phyloP scores from a whole-genome alignment of 441 rosid genomes.

The Sinapis alba region DNA sequence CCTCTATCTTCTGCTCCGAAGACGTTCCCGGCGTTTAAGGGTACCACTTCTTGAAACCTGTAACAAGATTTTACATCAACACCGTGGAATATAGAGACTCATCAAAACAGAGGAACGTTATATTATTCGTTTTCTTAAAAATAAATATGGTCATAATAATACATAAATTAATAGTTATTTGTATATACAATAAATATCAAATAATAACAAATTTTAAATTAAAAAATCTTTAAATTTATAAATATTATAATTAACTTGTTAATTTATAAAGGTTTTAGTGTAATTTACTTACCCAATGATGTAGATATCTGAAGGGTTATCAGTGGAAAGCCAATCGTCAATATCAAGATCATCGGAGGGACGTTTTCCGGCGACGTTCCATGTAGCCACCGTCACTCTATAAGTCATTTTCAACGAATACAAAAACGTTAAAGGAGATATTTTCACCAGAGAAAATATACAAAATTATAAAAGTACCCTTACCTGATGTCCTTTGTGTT shows the following conservation, averaged over 20 bases:
- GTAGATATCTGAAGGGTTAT: conserved; percentile 88
- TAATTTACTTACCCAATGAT: conserved; percentile 66
- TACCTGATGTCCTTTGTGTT: conserved; percentile 91
- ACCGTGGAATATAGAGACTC: neutral
- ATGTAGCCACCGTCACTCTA: conserved; percentile 86
- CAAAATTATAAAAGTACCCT: conserved; percentile 18
- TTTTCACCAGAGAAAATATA: neutral
- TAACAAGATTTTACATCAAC: neutral
- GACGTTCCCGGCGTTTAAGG: conserved; percentile 94
- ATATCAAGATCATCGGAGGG: conserved; percentile 78
- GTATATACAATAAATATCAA: too few relatives aligned
- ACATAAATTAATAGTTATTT: neutral
- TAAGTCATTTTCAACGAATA: neutral
- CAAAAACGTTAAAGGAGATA: conserved; percentile 11
- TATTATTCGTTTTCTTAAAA: too few relatives aligned
- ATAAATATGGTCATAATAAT: neutral
- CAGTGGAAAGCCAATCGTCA: conserved; percentile 86
- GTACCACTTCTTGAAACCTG: conserved; percentile 98
- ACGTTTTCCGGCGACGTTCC: conserved; percentile 96
- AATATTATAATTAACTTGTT: neutral
- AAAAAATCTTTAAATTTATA: neutral
- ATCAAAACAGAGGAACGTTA: conserved; percentile 12
- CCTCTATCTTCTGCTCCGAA: conserved; percentile 91
- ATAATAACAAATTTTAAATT: too few relatives aligned
- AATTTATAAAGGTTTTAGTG: neutral